Evolutionary conservation across 2,329 filamentous ascomycete species (phyloP).

Genomic region (Alternaria dauci): DNA sequence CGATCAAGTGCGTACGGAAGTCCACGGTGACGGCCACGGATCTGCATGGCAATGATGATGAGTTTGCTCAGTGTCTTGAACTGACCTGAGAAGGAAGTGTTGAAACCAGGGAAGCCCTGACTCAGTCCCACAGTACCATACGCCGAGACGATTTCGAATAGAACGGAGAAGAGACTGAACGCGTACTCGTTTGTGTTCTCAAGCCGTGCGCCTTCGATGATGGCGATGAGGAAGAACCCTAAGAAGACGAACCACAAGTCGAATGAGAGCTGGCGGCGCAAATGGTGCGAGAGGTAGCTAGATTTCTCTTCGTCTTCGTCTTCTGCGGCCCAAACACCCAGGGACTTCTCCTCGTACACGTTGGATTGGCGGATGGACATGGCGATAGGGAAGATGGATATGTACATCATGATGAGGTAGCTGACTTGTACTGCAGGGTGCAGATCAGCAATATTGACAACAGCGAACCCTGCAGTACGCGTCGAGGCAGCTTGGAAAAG

Average conservation of each 20-base stretch:
- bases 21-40: slow-evolving; percentile 71
- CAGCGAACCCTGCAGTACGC: slow-evolving; percentile 87
- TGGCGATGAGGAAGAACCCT: slow-evolving; percentile 90
- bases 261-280: slow-evolving; percentile 92
- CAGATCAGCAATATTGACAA: slow-evolving; percentile 77
- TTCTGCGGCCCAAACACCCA: slow-evolving; percentile 73
- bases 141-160: slow-evolving; percentile 55
- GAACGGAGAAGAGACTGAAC: slow-evolving; percentile 59
- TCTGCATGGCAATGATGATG: slow-evolving; percentile 72
- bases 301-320: slow-evolving; percentile 65
- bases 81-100: slow-evolving; percentile 83
- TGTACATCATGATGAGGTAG: slow-evolving; percentile 99
- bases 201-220: slow-evolving; percentile 80
- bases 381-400: slow-evolving; percentile 94
- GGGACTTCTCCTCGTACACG: slow-evolving; percentile 90
- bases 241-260: slow-evolving; percentile 97
- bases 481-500: slow-evolving; percentile 91
- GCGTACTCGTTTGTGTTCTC: slow-evolving; percentile 65
- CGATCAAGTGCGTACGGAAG: slow-evolving; percentile 73
- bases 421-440: slow-evolving; percentile 93
- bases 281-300: slow-evolving; percentile 88
- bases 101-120: slow-evolving; percentile 77
- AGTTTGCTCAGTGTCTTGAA: slow-evolving; percentile 76
- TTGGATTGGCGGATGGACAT: slow-evolving; percentile 94
- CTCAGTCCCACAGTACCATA: slow-evolving; percentile 89